Conservation (phyloP, 139 green algal species). For the Tetraselmis chui region DNA sequence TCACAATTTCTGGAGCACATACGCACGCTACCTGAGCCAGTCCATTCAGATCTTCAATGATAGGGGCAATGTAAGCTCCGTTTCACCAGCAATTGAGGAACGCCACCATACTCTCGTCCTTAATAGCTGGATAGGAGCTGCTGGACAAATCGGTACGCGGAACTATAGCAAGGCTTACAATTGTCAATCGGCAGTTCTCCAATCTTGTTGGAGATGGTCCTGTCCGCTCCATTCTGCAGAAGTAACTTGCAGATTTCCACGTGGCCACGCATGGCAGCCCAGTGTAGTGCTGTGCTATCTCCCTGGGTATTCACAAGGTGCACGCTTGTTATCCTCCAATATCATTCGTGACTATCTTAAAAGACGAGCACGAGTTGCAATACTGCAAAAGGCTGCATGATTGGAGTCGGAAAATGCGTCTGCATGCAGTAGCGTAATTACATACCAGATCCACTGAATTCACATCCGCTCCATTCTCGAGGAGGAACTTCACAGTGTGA, state of each 20-base stretch:
- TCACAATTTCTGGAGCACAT: too few relatives aligned
- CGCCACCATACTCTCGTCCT: too few relatives aligned
- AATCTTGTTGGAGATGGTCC: background rate
- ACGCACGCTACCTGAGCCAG: too few relatives aligned
- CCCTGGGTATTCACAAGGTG: conserved; percentile 42
- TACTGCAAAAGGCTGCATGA: background rate
- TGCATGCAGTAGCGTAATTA: background rate
- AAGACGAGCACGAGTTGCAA: background rate
- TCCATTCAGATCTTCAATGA: too few relatives aligned
- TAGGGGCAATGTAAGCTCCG: too few relatives aligned
- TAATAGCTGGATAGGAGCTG: too few relatives aligned
- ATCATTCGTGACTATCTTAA: background rate
- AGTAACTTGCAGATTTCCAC: conserved; percentile 86
- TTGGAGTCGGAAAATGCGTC: background rate
- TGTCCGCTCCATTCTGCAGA: conserved; percentile 25
- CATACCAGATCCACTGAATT: conserved; percentile 70
- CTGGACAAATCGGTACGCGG: background rate
- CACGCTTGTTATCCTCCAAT: background rate
- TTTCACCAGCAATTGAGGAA: too few relatives aligned
- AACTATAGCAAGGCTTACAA: background rate
- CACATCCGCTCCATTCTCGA: conserved; percentile 64
- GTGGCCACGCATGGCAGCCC: conserved; percentile 89
- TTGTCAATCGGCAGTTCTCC: background rate
- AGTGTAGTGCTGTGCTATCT: conserved; percentile 93
- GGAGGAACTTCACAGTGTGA: conserved; percentile 62